Evolutionary conservation across 352 stramenopile genomes (phyloP).

Genomic region (Hyaloperonospora brassicae): DNA sequence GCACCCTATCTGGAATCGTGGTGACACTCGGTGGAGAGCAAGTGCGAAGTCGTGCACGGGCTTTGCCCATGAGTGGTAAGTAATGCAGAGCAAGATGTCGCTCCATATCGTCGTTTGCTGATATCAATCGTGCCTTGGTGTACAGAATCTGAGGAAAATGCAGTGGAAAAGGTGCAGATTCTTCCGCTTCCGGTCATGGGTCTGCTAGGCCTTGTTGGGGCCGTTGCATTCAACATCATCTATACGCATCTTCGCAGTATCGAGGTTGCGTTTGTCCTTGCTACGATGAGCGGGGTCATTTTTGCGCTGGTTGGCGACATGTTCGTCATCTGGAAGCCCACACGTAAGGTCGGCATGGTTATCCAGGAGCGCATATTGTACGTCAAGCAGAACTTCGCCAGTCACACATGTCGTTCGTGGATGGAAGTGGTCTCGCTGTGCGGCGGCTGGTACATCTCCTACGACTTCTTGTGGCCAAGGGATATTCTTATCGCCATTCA

Average conservation of each 20-base stretch:
- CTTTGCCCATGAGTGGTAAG: slow-evolving; percentile 38
- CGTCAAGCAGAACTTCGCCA: slow-evolving; percentile 47
- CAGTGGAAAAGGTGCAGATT: slow-evolving; percentile 57
- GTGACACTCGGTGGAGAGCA: slow-evolving; percentile 76
- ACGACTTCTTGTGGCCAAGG: slow-evolving; percentile 54
- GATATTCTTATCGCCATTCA: slow-evolving; percentile 70
- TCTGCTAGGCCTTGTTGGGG: slow-evolving; percentile 63
- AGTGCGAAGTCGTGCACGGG: slow-evolving; percentile 44
- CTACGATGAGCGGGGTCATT: slow-evolving; percentile 64
- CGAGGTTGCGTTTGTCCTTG: slow-evolving; percentile 73
- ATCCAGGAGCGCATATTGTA: slow-evolving; percentile 73
- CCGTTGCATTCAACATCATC: slow-evolving; percentile 83
- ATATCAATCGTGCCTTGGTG: slow-evolving; percentile 1
- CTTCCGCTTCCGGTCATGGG: slow-evolving; percentile 77
- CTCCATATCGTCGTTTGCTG: not conserved
- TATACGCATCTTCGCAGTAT: slow-evolving; percentile 78
- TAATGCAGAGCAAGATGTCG: not conserved
- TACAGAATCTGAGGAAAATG: slow-evolving; percentile 33
- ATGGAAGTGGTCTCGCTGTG: slow-evolving; percentile 51
- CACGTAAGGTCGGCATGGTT: slow-evolving; percentile 66
- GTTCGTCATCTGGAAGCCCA: slow-evolving; percentile 82
- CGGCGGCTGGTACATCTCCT: slow-evolving; percentile 55
- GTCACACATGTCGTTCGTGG: slow-evolving; percentile 44
- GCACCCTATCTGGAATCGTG: slow-evolving; percentile 71
- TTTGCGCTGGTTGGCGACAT: slow-evolving; percentile 76